Conservation (phyloP, 768 basidiomycete species). For the Termitomyces sp. region DNA sequence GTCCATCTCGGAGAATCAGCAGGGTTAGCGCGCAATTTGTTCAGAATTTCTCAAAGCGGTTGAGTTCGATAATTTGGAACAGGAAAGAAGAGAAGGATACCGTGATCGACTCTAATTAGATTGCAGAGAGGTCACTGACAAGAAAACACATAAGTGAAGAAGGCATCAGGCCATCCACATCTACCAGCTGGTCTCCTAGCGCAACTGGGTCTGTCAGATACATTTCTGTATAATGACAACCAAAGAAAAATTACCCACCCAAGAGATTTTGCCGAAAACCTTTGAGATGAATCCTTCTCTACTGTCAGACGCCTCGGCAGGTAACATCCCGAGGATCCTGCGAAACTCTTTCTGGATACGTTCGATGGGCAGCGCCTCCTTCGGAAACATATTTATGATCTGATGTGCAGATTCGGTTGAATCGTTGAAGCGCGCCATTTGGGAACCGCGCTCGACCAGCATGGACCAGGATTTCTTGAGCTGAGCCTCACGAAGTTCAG, state of each 20-base stretch:
- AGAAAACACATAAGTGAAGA: neutral
- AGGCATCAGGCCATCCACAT: neutral
- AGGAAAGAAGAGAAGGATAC: neutral
- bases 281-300: constrained; percentile 10
- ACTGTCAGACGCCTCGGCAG: neutral
- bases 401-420: constrained; percentile 4
- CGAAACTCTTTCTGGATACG: constrained; percentile 7
- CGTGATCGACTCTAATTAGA: too few relatives aligned
- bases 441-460: constrained; percentile 5
- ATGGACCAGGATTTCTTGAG: constrained; percentile 7
- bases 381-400: constrained; percentile 7
- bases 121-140: neutral
- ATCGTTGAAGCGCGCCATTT: constrained; percentile 5
- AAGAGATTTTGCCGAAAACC: constrained; percentile 4
- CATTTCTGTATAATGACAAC: neutral
- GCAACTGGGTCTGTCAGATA: neutral
- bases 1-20: neutral
- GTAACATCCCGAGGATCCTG: constrained; percentile 3
- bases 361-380: constrained; percentile 2
- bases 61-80: neutral
- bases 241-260: neutral
- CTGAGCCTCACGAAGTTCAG: constrained; percentile 7
- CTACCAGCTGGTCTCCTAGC: neutral
- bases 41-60: neutral
- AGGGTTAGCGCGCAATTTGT: too few relatives aligned